phyloP scores from a whole-genome alignment of 1,284 basidiomycete species.

The Ustilago shanxiensis region DNA sequence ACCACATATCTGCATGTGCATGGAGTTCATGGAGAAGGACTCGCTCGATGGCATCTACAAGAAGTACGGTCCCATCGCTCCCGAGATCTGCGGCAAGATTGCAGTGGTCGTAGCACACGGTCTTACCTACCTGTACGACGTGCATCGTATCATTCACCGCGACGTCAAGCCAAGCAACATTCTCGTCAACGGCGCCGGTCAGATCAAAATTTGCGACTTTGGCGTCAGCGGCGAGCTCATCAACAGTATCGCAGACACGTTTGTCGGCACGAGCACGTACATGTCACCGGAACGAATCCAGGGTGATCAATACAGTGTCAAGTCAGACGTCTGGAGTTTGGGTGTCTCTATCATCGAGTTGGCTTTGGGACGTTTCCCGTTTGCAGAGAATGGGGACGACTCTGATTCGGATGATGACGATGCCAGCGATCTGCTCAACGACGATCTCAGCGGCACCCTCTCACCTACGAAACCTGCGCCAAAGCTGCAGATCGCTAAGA shows the following conservation, averaged over 20 bases:
- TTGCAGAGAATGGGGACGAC: constrained; percentile 70
- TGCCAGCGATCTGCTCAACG: constrained; percentile 14
- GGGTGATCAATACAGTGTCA: constrained; percentile 95
- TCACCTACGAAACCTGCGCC: constrained; percentile 58
- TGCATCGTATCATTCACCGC: constrained; percentile 98
- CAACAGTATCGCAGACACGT: constrained; percentile 98
- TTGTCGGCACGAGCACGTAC: constrained; percentile 97
- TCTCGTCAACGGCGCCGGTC: constrained; percentile 88
- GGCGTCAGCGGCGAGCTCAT: constrained; percentile 98
- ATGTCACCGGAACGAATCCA: constrained; percentile 99
- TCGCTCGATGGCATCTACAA: constrained; percentile 91
- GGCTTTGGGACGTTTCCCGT: constrained; percentile 91
- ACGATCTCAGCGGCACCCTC: constrained; percentile 59
- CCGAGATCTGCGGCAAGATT: constrained; percentile 89
- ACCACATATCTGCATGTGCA: constrained; percentile 98
- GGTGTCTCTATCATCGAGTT: constrained; percentile 95
- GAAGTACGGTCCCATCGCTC: constrained; percentile 87
- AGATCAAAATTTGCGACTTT: constrained; percentile 99
- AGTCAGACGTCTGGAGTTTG: constrained; percentile 96
- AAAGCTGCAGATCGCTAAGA: constrained; percentile 19
- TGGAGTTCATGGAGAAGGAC: constrained; percentile 91
- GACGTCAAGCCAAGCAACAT: constrained; percentile 99
- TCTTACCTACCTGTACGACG: constrained; percentile 97
- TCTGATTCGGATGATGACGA: constrained; percentile 40
- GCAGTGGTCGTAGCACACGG: constrained; percentile 93